Base-by-base conservation (phyloP, 2,329 filamentous ascomycete species). In the Biscogniauxia sp. region DNA sequence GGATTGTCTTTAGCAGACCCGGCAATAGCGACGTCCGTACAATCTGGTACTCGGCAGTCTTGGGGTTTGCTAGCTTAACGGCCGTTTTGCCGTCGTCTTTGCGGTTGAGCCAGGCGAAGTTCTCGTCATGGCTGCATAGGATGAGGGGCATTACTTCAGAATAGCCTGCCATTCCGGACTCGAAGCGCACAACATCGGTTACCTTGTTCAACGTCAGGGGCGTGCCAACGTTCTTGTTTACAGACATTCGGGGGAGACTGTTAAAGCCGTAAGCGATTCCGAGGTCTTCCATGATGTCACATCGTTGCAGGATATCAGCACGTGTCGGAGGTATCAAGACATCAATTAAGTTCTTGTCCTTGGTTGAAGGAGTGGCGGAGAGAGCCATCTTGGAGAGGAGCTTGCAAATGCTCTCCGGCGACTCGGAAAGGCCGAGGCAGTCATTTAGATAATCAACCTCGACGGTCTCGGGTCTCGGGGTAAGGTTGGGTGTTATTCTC, bases 221-320 rank as follows among this genome's bases (percentile, higher is more conserved):
- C 60, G 92, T 90, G 53, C 92, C 96, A 63, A 97, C 90, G 23
- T 91, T 90, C 73, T 93, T 93, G 76, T 88, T 93, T 8, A 93
- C 93, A 72, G 94, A 92, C 54, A 89, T 88, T 56, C 93, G 89
- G 1, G 94, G 93, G 19, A 99, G 88, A 65, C 91, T 92, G 83
- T 99, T 99, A 85, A 97, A 99, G 66, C 96, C 95, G 76, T 98
- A 97, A 57, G 92, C 93, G 66, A 99, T 95, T 50, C 93, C 95
- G 20, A 96, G 88, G 74, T 99, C 96, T 79, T 99, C 95, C 94
- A 99, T 99, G 68, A 99, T 91, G 74, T 99, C 95, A 70, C 93
- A 96, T 73, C 97, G 91, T 77, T 99, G 95, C 32, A 99, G 87
- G 51, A 99, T 89, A 75, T 99, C 95, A 54, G 95, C 94, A 64